Percentiles rank a stretch among this genome's conserved stretches.
phyloP scores from a whole-genome alignment of 257 asterid genomes.

The Forsythia viridissima region DNA sequence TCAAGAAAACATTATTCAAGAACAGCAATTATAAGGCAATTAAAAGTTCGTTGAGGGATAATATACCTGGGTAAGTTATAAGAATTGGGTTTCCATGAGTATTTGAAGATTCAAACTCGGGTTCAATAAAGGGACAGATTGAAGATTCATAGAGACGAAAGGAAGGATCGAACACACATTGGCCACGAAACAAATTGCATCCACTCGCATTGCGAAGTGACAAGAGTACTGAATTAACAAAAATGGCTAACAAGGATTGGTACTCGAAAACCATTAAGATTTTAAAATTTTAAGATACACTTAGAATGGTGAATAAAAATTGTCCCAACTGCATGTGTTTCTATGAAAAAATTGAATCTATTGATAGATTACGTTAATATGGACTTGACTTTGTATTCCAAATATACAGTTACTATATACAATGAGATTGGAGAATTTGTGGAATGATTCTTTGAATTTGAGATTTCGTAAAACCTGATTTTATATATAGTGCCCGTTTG shows the following conservation, averaged over 20 bases:
- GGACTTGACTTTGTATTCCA: not conserved
- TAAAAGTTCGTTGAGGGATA: not conserved
- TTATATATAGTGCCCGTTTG: no score
- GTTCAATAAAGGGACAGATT: constrained; percentile 43
- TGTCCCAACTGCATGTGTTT: not conserved
- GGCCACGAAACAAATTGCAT: constrained; percentile 53
- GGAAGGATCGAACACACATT: constrained; percentile 42
- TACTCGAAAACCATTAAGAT: not conserved
- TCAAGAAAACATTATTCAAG: not conserved
- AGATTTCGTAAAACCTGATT: not conserved
- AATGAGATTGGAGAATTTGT: not conserved
- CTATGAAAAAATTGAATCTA: no score
- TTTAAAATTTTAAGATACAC: not conserved
- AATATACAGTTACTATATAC: not conserved
- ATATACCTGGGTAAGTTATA: constrained; percentile 47
- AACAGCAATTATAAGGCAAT: not conserved
- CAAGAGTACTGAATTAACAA: no score
- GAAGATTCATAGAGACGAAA: constrained; percentile 45
- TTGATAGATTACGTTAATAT: no score
- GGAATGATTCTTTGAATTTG: not conserved
- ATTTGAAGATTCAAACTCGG: constrained; percentile 43
- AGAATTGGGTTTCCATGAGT: constrained; percentile 53
- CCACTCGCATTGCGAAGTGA: not conserved
- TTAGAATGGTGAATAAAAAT: not conserved
- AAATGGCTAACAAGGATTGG: no score